Percentiles rank a stretch among this genome's conserved stretches.
phyloP scores from a whole-genome alignment of 257 asterid species.

The Solanum tarijense region DNA sequence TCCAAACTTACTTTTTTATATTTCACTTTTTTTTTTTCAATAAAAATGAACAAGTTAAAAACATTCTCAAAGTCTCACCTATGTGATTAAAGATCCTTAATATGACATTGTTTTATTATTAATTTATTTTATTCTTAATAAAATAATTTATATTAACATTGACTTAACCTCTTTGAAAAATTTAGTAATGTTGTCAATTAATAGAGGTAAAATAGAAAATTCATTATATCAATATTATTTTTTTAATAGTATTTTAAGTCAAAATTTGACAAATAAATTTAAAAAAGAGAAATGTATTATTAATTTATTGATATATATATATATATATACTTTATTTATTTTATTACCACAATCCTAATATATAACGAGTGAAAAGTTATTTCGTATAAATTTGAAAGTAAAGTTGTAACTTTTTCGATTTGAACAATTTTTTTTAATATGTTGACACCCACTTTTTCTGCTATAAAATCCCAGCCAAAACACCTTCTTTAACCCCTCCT shows the following conservation, averaged over 20 bases:
- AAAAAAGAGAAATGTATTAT: too few species aligned
- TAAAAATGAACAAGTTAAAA: background rate
- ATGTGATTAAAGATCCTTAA: background rate
- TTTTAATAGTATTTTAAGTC: too few species aligned
- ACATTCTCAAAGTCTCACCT: background rate
- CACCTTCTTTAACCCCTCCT: slow-evolving; percentile 28
- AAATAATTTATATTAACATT: too few species aligned
- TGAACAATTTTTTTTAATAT: background rate
- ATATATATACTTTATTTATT: too few species aligned
- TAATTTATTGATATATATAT: too few species aligned
- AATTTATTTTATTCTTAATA: too few species aligned
- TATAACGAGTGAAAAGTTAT: background rate
- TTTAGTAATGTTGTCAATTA: too few species aligned
- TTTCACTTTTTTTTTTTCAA: background rate
- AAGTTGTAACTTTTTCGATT: background rate
- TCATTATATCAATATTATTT: too few species aligned
- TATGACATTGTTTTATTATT: too few species aligned
- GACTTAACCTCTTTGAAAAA: too few species aligned
- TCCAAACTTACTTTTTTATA: slow-evolving; percentile 26
- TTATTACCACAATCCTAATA: background rate
- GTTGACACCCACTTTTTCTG: background rate
- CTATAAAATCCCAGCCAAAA: slow-evolving; percentile 49
- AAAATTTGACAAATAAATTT: too few species aligned
- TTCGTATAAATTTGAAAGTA: background rate
- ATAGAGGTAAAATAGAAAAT: too few species aligned